phyloP scores from a whole-genome alignment of 2,329 filamentous ascomycete genomes.

The Juglanconis sp. region DNA sequence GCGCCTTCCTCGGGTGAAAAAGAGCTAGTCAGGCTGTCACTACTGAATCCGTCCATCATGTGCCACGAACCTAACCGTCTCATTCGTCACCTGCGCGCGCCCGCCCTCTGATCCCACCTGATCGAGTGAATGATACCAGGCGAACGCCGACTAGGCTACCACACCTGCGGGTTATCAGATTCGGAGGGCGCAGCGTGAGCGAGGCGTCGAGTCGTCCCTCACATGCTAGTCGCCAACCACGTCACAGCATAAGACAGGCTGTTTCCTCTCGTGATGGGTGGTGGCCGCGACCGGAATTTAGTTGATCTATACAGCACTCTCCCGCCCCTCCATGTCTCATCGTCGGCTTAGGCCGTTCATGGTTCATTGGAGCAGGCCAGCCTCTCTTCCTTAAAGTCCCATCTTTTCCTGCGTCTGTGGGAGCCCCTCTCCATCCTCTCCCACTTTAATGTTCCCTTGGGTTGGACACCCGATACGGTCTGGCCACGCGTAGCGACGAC shows the following conservation, averaged over 20 bases:
- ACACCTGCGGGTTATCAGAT: background rate
- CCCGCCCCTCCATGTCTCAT: background rate
- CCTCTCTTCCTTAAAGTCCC: no score
- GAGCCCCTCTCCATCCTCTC: background rate
- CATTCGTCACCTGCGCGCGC: conserved; percentile 6
- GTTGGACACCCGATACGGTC: background rate
- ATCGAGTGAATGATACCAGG: background rate
- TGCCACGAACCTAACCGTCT: background rate
- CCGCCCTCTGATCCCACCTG: background rate
- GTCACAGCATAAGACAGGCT: background rate
- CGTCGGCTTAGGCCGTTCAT: background rate
- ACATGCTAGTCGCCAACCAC: background rate
- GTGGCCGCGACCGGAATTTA: background rate
- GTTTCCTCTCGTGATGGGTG: background rate
- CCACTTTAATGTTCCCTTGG: background rate
- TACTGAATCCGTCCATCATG: conserved; percentile 4
- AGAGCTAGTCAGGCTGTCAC: background rate
- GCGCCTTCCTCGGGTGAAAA: background rate
- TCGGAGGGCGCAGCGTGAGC: background rate
- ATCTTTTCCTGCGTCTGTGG: background rate
- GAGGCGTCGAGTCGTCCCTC: background rate
- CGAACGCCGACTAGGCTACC: background rate
- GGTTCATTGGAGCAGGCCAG: no score
- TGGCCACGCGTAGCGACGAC: background rate
- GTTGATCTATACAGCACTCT: background rate